Evolutionary conservation across 352 stramenopile species (phyloP), one percentile per base, ranked within the genome.

Genomic region (Phytophthora podocarpi): DNA sequence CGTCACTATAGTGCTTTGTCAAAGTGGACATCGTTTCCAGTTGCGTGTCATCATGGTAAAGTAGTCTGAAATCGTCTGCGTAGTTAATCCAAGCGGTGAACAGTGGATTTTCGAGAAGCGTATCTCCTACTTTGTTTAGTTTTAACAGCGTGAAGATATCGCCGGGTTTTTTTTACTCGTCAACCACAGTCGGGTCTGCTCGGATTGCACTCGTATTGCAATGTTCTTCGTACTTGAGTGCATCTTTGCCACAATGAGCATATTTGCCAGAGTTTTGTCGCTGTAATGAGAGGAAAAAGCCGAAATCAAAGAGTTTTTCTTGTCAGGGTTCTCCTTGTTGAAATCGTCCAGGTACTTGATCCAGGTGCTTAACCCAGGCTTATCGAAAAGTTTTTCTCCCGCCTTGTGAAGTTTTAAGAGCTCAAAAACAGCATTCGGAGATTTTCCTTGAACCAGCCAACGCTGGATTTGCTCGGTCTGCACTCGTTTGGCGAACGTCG

Each of bases 41-140:
- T 9, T 28, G 0, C 5, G 46, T 26, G 0, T 56, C 21, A 12
- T 4, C 10, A 36, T 54, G 10, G n/a, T n/a, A n/a, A n/a, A 43
- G 12, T 3, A 43, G 5, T 2, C 42, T 36, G 36, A 50, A 63
- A 24, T 64, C 55, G n/a, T 50, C 55, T 8, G 47, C 24, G n/a
- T 58, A 64, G 13, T 58, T 49, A 18, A 64, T 37, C 55, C 45
- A 64, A 21, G 55, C 26, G 10, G 16, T 13, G 30, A 59, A 59
- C 1, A 59, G 5, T 4, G 36, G 36, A 10, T 39, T 64, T 7
- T 31, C 7, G 20, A 64, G 43, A 11, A 64, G 23, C 2, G 20
- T 46, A n/a, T 51, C 46, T 13, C 46, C 55, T 36, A 27, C 45
- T 12, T 45, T 41, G 1, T 59, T 24, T 0, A 64, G 30, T 20